phyloP scores from a whole-genome alignment of 352 stramenopile genomes.

The Phytopythium mirpurense region DNA sequence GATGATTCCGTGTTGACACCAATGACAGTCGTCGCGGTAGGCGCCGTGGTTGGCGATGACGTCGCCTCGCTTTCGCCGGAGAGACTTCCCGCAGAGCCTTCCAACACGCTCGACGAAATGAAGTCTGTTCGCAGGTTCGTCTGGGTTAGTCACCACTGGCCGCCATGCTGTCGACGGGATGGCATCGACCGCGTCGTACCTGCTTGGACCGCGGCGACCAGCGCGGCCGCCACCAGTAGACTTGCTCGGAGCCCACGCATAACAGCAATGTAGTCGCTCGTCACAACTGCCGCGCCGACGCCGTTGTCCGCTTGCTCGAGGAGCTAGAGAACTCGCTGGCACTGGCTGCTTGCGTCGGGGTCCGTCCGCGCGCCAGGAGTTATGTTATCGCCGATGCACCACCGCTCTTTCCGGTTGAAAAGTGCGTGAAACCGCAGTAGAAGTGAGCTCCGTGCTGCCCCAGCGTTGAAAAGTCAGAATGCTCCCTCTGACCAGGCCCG shows the following conservation, averaged over 20 bases:
- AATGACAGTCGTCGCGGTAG: not conserved
- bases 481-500: not conserved
- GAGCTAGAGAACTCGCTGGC: no score
- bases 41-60: not conserved
- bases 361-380: no score
- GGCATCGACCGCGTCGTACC: not conserved
- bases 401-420: no score
- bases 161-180: no score
- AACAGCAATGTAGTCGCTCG: no score
- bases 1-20: no score
- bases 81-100: not conserved
- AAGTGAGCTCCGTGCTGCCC: no score
- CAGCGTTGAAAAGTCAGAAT: slow-evolving; percentile 4
- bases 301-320: not conserved
- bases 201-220: not conserved
- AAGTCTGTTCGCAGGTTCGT: no score
- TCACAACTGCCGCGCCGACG: no score
- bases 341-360: no score
- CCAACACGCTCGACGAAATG: not conserved
- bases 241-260: slow-evolving; percentile 1
- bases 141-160: no score
- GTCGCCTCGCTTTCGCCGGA: not conserved
- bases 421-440: no score
- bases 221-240: slow-evolving; percentile 1
- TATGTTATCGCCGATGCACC: not conserved